Evolutionary conservation across 768 basidiomycete species (phyloP), one percentile per base, ranked within the genome.

Genomic region (Lentinula sp.): DNA sequence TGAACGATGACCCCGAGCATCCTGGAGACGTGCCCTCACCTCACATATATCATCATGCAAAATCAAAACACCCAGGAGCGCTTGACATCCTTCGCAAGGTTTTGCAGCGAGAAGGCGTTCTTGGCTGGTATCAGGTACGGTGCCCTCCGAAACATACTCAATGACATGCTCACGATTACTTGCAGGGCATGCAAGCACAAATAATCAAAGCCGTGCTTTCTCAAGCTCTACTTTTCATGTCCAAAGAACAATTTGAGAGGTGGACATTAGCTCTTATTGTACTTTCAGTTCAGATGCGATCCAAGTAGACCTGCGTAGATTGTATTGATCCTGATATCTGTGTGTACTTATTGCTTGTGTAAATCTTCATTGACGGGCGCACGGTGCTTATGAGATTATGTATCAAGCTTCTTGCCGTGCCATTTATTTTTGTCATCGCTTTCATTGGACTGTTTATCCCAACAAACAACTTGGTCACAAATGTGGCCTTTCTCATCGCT

Each of bases 171-270:
- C 37, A 39, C 28, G 37, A 15, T 18, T 32, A 21, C 11, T 32
- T 62, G 51, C 73, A 95, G 89, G 97, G 97, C 10, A 95, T 99
- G 91, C 81, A 89, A 65, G 95, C 97, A 0, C 97, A 99, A 73
- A 95, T 98, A 61, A 81, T 86, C 55, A 99, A 99, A 72, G 97
- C 96, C 0, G 95, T 98, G 11, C 75, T 99, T 13, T 91, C 93
- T 7, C 97, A 99, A 73, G 96, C 95, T 2, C 79, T 99, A 64
- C 75, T 98, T 57, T 99, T 99, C 79, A 89, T 96, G 78, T 92
- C 94, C 64, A 99, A 99, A 75, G 96, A 98, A 68, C 91, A 95
- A 69, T 95, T 99, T 67, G 97, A 99, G 71, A 84, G 84, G 4
- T 96, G 89, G 83, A 87, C 93, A 1, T 76, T 93, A 59, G 73